A percentile compares a stretch with the other conserved stretches of the same genome.
Evolutionary conservation across 23 red algal genomes (phyloP).

Genomic region (Cyanidioschyzon merolae): DNA sequence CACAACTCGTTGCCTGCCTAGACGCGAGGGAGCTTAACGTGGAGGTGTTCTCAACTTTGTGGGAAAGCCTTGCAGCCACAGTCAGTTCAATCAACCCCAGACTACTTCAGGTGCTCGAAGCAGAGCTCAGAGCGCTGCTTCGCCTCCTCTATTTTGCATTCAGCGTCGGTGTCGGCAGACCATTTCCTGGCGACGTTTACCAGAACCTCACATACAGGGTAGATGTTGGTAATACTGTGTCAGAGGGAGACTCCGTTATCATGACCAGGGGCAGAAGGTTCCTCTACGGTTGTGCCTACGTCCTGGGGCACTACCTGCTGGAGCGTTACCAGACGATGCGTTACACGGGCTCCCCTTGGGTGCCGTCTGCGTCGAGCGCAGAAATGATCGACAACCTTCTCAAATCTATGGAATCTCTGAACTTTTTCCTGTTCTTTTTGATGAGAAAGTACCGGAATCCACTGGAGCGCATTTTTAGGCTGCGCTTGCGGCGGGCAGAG

Average conservation of each 20-base stretch:
- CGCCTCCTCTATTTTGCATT: background rate
- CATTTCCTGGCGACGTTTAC: background rate
- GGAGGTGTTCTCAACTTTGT: background rate
- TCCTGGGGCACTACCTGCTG: background rate
- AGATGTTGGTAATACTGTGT: background rate
- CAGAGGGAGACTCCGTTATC: background rate
- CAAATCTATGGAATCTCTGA: background rate
- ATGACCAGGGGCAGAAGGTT: background rate
- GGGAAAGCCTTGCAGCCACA: background rate
- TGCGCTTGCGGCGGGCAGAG: conserved; percentile 2
- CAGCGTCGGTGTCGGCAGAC: background rate
- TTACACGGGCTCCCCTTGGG: background rate
- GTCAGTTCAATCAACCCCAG: background rate
- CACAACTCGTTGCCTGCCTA: background rate
- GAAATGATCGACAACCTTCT: background rate
- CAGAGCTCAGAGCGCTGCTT: background rate
- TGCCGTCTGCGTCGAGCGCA: background rate
- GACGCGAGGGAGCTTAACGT: background rate
- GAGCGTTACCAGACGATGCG: background rate
- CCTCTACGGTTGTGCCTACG: background rate
- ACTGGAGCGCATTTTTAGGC: conserved; percentile 15
- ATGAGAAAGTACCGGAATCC: conserved; percentile 17
- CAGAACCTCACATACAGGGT: background rate
- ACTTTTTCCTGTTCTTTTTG: conserved; percentile 30
- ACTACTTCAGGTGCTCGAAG: background rate